phyloP scores from a whole-genome alignment of 2,329 filamentous ascomycete genomes.

The Apiospora sp. region DNA sequence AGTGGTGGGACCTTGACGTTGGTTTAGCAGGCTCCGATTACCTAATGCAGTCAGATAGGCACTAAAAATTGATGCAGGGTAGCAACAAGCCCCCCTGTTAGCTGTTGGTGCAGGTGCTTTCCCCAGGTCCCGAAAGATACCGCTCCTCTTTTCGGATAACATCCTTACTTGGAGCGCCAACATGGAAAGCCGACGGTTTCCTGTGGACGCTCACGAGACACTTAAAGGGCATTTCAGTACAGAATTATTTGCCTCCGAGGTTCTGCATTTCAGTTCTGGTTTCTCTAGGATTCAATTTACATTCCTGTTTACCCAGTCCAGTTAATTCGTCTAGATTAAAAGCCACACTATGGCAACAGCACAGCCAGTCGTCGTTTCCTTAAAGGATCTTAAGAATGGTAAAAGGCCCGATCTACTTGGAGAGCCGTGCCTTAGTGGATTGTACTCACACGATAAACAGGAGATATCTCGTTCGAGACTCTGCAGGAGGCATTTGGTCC shows the following conservation, averaged over 20 bases:
- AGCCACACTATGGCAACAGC: slow-evolving; percentile 53
- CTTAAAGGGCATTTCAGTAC: neutral
- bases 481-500: slow-evolving; percentile 87
- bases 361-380: slow-evolving; percentile 66
- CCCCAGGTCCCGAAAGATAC: slow-evolving; percentile 14
- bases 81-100: neutral
- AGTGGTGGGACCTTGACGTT: neutral
- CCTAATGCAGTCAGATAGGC: neutral
- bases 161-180: neutral
- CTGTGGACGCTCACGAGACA: slow-evolving; percentile 29
- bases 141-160: slow-evolving; percentile 28
- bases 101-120: neutral
- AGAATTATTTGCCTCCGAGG: neutral
- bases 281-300: neutral
- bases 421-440: slow-evolving; percentile 9
- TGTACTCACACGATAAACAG: slow-evolving; percentile 48
- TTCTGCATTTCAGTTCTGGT: neutral
- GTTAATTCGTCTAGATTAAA: slow-evolving; percentile 20
- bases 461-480: slow-evolving; percentile 70
- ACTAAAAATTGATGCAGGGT: neutral
- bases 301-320: neutral
- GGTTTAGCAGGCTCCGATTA: neutral
- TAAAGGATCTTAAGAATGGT: slow-evolving; percentile 68
- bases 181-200: slow-evolving; percentile 40
- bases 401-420: slow-evolving; percentile 32